Conservation (phyloP, 371 early-diverging fungal genomes). For the Capniomyces stellatus region DNA sequence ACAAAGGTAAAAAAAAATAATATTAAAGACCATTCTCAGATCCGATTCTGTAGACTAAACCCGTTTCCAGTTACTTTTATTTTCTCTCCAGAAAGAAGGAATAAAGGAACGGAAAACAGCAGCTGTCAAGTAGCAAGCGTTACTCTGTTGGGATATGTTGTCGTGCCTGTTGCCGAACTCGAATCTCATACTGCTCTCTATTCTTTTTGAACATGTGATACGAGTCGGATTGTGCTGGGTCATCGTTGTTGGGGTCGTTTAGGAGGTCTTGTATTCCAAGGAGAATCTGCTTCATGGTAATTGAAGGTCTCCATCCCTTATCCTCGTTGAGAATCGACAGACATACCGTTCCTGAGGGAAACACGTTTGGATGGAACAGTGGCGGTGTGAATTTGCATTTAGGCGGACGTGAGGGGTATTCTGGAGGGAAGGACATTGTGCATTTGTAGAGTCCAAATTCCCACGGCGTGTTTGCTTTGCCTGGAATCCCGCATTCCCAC, state of each 20-base stretch:
- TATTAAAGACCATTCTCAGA: no score
- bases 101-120: no score
- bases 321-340: conserved; percentile 95
- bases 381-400: conserved; percentile 77
- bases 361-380: conserved; percentile 98
- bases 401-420: conserved; percentile 71
- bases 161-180: conserved; percentile 57
- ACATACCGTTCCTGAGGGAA: conserved; percentile 97
- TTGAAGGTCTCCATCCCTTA: conserved; percentile 94
- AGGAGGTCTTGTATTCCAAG: conserved; percentile 86
- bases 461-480: conserved; percentile 80
- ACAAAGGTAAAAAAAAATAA: no score
- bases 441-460: conserved; percentile 91
- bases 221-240: conserved; percentile 94
- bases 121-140: no score
- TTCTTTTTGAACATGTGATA: conserved; percentile 53
- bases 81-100: no score
- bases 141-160: background rate
- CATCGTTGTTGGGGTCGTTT: conserved; percentile 87
- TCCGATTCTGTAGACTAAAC: no score
- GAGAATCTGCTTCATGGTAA: conserved; percentile 90
- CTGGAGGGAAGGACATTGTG: conserved; percentile 73
- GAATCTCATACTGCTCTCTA: conserved; percentile 46
- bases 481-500: conserved; percentile 94
- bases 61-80: no score